Evolutionary conservation across 331 rosid species (phyloP).

Genomic region (Pyrus hybrid): DNA sequence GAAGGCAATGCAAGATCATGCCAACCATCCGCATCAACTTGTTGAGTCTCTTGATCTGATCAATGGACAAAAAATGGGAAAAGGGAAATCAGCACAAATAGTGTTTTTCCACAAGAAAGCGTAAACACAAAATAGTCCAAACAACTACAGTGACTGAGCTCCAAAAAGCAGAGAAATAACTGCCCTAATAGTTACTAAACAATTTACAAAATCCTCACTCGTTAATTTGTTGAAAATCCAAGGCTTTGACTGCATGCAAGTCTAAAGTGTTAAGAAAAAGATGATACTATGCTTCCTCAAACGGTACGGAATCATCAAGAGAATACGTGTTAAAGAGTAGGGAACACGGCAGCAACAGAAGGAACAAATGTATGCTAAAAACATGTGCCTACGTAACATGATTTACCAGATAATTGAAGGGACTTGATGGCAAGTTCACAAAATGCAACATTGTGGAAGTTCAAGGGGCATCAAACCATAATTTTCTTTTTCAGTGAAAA

Average conservation of each 20-base stretch:
- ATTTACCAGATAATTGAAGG: too few relatives aligned
- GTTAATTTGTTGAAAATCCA: too few relatives aligned
- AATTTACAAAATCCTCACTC: neutral
- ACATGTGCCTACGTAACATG: too few relatives aligned
- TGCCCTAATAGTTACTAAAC: neutral
- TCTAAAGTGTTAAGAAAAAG: too few relatives aligned
- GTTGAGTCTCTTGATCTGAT: slow-evolving; percentile 65
- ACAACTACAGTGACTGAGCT: neutral
- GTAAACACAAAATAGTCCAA: too few relatives aligned
- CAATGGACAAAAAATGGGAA: neutral
- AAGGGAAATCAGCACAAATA: neutral
- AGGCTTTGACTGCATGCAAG: neutral
- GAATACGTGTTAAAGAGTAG: too few relatives aligned
- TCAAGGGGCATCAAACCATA: too few relatives aligned
- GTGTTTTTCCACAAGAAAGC: neutral
- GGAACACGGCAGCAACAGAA: too few relatives aligned
- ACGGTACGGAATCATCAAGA: too few relatives aligned
- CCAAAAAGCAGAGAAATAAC: neutral
- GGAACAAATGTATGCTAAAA: neutral
- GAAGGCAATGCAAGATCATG: slow-evolving; percentile 67
- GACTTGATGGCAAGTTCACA: too few relatives aligned
- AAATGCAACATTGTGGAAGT: too few relatives aligned
- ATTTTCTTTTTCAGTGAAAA: neutral
- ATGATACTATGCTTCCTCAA: neutral
- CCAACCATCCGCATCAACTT: slow-evolving; percentile 60